Evolutionary conservation across 2,329 filamentous ascomycete species (phyloP).

Genomic region (Dactylellina leptospora): DNA sequence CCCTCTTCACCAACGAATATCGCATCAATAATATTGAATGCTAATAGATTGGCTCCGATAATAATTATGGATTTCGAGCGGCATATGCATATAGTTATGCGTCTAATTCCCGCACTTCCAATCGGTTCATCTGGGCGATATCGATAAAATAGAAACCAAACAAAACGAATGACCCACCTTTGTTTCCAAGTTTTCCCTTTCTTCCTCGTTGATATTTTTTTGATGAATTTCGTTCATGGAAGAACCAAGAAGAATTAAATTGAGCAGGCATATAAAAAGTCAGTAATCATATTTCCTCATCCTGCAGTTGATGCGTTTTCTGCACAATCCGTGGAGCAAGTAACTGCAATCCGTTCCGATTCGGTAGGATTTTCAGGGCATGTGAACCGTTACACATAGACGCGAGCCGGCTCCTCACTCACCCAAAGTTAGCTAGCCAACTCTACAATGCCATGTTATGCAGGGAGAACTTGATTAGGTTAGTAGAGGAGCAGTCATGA

Average conservation of each 20-base stretch:
- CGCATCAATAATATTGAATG: conserved; percentile 19
- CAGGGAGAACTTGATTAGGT: conserved; percentile 26
- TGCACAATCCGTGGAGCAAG: conserved; percentile 10
- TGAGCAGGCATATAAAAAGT: conserved; percentile 5
- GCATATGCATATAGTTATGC: conserved; percentile 37
- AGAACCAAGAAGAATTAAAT: no score
- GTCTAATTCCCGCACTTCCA: conserved; percentile 33
- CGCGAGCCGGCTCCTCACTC: conserved; percentile 19
- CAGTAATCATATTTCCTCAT: conserved; percentile 45
- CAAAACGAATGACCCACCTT: no score
- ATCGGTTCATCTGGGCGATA: conserved; percentile 10
- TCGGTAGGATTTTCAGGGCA: conserved; percentile 36
- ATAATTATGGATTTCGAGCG: no score
- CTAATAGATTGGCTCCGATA: no score
- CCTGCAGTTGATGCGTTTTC: conserved; percentile 3
- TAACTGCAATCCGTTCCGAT: conserved; percentile 23
- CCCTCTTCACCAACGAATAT: conserved; percentile 27
- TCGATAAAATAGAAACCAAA: no score
- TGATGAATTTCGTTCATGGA: no score
- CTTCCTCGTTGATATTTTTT: no score
- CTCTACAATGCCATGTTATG: conserved; percentile 4
- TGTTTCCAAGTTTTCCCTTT: no score
- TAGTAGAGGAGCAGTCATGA: conserved; percentile 7
- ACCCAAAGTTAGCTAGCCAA: neutral
- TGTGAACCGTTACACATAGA: conserved; percentile 46